These are phyloP conservation scores for Pogostemon cablin DNA, from an alignment of 257 asterid genomes.

Conservation along the genomic window DNA sequence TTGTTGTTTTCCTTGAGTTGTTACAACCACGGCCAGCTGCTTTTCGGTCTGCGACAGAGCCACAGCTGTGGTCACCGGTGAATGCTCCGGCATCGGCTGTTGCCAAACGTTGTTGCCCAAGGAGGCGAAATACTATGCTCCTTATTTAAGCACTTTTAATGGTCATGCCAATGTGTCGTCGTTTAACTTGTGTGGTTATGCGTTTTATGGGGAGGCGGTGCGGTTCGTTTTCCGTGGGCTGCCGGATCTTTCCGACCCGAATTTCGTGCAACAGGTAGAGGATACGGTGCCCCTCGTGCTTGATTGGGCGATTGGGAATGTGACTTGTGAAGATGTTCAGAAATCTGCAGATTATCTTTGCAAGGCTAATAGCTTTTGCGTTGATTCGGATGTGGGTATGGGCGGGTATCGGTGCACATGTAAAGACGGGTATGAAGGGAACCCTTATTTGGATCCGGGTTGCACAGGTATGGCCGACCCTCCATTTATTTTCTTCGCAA, in stretches of 20 bases:
- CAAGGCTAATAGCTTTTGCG: conserved; percentile 49
- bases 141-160: conserved; percentile 31
- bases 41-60: conserved; percentile 44
- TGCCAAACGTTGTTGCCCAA: conserved; percentile 67
- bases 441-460: conserved; percentile 67
- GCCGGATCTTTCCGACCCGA: conserved; percentile 54
- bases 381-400: conserved; percentile 47
- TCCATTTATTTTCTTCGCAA: no score
- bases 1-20: no score
- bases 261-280: conserved; percentile 37
- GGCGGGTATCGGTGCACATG: conserved; percentile 75
- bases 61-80: conserved; percentile 44
- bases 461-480: conserved; percentile 55
- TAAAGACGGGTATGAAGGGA: conserved; percentile 61
- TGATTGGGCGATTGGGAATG: conserved; percentile 76
- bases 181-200: conserved; percentile 60
- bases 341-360: conserved; percentile 44
- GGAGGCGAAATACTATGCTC: conserved; percentile 31
- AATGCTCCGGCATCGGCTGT: conserved; percentile 69
- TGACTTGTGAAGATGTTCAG: conserved; percentile 43
- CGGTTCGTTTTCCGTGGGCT: conserved; percentile 52
- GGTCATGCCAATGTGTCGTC: conserved; percentile 41
- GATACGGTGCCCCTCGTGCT: conserved; percentile 53
- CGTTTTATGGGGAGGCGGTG: conserved; percentile 62
- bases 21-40: conserved; percentile 64